Evolutionary conservation across 2,329 filamentous ascomycete species (phyloP), one percentile per base, ranked within the genome.

Genomic region (Fusarium chuoi): DNA sequence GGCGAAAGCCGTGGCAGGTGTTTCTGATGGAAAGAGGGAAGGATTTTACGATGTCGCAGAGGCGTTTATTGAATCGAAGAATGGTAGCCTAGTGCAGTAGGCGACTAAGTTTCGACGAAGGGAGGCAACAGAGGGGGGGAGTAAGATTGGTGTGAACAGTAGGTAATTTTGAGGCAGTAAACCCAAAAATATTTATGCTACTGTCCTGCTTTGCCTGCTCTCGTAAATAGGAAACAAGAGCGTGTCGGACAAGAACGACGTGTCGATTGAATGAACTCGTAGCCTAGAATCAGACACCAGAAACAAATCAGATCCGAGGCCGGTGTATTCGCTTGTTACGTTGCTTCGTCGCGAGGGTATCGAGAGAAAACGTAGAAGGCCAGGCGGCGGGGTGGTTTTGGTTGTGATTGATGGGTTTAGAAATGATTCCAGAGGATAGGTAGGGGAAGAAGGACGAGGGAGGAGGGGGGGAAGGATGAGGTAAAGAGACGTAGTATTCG

Each of bases 151-250:
- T 22, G 49, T 22, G 71, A 71, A 52, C 67, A 39, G 58, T 61
- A 51, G 38, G 52, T 61, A 48, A 69, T 74, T 51, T 72, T 65
- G 67, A 77, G 73, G 68, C 65, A 73, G 67, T 61, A 45, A 71
- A 70, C 59, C 63, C 63, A 48, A 42, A 56, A 46, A 69, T 33
- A 36, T 41, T 28, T 26, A 57, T 44, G 54, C 24, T 56, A 38
- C 62, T 68, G 64, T 60, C 49, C 41, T 55, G 49, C 42, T 30
- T 46, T 22, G 35, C 45, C 30, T 51, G 45, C 44, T 68, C 41
- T 61, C 52, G 56, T 59, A 46, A 55, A 51, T 44, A 55, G 39
- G 65, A 49, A 71, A 62, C 39, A 30, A 58, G 52, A 73, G 62
- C 52, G 57, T 52, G 62, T 59, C 30, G 26, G 74, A 75, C 67